phyloP scores from a whole-genome alignment of 192 early-diverging fungal genomes.

The Irineochytrium annulatum region DNA sequence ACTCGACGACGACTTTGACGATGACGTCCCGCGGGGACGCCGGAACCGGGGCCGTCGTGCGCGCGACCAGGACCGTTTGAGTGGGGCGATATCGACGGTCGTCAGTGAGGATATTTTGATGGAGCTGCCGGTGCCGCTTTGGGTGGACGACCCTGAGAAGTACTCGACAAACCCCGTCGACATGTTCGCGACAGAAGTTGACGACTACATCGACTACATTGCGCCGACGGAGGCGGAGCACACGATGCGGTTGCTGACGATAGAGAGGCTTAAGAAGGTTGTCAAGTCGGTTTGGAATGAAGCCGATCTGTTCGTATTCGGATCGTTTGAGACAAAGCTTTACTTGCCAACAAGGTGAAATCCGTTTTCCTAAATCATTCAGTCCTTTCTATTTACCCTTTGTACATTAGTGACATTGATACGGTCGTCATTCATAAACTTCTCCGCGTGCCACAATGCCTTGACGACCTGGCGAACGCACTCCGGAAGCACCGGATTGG shows the following conservation, averaged over 20 bases:
- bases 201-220: constrained; percentile 73
- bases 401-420: constrained; percentile 61
- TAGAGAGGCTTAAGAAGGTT: constrained; percentile 58
- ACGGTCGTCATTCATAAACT: constrained; percentile 24
- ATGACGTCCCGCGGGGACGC: neutral
- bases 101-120: constrained; percentile 26
- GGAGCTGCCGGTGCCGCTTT: constrained; percentile 37
- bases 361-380: neutral
- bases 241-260: constrained; percentile 64
- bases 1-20: constrained; percentile 15
- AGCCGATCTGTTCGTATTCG: constrained; percentile 66
- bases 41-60: neutral
- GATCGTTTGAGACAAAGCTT: constrained; percentile 80
- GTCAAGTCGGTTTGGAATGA: constrained; percentile 36
- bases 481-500: constrained; percentile 45
- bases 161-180: constrained; percentile 29
- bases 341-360: constrained; percentile 72
- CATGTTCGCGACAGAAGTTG: constrained; percentile 58
- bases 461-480: constrained; percentile 44
- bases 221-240: constrained; percentile 79
- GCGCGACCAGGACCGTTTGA: constrained; percentile 1
- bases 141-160: constrained; percentile 19
- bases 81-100: neutral
- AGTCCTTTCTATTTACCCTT: neutral
- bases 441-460: constrained; percentile 5